phyloP scores from a whole-genome alignment of 306 rosid genomes.

The Carpinus viminea region DNA sequence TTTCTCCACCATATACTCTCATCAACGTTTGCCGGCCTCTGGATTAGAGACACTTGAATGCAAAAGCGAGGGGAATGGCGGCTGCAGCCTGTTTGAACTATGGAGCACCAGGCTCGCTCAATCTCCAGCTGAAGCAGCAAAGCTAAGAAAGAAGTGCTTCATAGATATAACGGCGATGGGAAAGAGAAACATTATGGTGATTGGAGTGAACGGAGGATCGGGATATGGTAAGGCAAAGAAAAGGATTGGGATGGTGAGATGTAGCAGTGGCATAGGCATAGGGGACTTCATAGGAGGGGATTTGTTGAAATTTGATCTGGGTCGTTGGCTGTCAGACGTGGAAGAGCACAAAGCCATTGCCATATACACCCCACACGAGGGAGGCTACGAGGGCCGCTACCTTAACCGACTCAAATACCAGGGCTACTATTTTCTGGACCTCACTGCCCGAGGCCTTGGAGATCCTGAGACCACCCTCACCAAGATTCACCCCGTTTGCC shows the following conservation, averaged over 20 bases:
- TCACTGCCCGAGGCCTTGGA: constrained; percentile 87
- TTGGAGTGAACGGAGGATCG: constrained; percentile 22
- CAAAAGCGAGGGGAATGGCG: constrained; percentile 39
- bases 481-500: constrained; percentile 91
- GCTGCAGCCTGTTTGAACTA: constrained; percentile 49
- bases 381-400: constrained; percentile 93
- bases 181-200: constrained; percentile 13
- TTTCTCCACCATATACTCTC: constrained; percentile 3
- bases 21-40: not conserved
- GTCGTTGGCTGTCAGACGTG: constrained; percentile 82
- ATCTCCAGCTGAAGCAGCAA: constrained; percentile 23
- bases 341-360: constrained; percentile 96
- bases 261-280: constrained; percentile 54
- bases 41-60: not conserved
- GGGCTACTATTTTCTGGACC: constrained; percentile 90
- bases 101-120: constrained; percentile 42
- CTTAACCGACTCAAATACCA: constrained; percentile 62
- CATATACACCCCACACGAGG: constrained; percentile 89
- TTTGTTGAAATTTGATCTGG: constrained; percentile 64
- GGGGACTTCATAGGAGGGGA: constrained; percentile 92
- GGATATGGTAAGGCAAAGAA: constrained; percentile 24
- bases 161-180: constrained; percentile 4
- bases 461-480: constrained; percentile 91
- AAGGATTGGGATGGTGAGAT: constrained; percentile 46
- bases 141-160: constrained; percentile 16